Percentiles rank a stretch among this genome's conserved stretches.
Conservation (phyloP, 2,329 filamentous ascomycete genomes). For the Cucurbitaria berberidis region DNA sequence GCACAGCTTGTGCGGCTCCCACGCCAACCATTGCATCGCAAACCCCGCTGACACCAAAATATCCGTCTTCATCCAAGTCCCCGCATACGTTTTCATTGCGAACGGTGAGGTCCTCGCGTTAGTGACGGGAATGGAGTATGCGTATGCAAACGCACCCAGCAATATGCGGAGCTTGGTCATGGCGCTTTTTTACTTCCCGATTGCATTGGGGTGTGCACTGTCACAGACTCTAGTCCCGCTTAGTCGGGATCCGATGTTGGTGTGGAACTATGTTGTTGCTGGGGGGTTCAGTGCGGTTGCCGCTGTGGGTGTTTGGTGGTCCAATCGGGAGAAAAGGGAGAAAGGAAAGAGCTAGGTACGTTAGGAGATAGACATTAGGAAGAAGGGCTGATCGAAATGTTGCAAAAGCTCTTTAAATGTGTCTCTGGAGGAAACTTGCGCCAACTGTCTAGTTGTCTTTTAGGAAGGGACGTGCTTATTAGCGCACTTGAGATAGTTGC, state of each 20-base stretch:
- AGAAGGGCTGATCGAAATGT: not conserved
- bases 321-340: not conserved
- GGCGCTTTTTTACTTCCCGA: slow-evolving; percentile 40
- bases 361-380: not conserved
- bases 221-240: slow-evolving; percentile 29
- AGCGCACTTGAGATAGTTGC: too few species aligned
- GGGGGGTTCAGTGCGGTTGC: not conserved
- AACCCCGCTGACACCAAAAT: slow-evolving; percentile 42
- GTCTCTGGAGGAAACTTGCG: not conserved
- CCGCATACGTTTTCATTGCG: slow-evolving; percentile 60
- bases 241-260: slow-evolving; percentile 26
- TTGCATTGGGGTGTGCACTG: slow-evolving; percentile 36
- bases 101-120: slow-evolving; percentile 67
- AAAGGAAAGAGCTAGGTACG: not conserved
- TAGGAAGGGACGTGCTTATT: too few species aligned
- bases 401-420: not conserved
- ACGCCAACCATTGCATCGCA: slow-evolving; percentile 43
- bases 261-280: slow-evolving; percentile 4
- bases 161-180: slow-evolving; percentile 59
- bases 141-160: slow-evolving; percentile 72
- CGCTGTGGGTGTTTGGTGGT: not conserved
- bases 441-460: not conserved
- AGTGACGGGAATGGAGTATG: slow-evolving; percentile 72
- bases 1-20: slow-evolving; percentile 51
- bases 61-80: slow-evolving; percentile 60